Evolutionary conservation across 495 filamentous ascomycete genomes (phyloP), one percentile per base, ranked within the genome.

Genomic region (Hypoxylon fragiforme): DNA sequence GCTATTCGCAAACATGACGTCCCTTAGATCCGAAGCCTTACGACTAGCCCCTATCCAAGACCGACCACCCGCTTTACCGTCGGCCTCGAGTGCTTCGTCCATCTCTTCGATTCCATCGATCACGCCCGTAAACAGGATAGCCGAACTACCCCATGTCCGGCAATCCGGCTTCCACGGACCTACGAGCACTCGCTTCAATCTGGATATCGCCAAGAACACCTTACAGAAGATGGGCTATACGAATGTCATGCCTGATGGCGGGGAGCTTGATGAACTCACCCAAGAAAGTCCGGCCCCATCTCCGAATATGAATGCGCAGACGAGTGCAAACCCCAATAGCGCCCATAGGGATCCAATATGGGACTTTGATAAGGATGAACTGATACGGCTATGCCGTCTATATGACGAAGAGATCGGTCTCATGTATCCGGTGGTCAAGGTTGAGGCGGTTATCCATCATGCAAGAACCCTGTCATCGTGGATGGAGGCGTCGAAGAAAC

Each of bases 201-300:
- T 96, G 49, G 87, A 91, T 57, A 87, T 95, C 3, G 91, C 91
- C 16, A 90, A 89, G 65, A 89, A 84, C 31, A 95, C 90, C 13
- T 71, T 96, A 16, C 88, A 92, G 56, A 90, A 83, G 49, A 95
- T 96, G 90, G 91, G 91, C 1, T 91, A 95, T 50, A 81, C 84
- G 5, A 76, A 74, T n/a, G n/a, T n/a, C 0, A 60, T 71, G 0
- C 60, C 68, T 11, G 85, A 87, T 36, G 80, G 81, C 40, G 76
- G 62, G 21, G 81, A 84, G 19, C 76, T 82, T n/a, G 81, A 85
- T 60, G 78, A 78, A 26, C 70, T 77, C 11, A 79, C 78, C 0
- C 72, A 81, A 14, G 76, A 67, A 2, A 81, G 82, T 26, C 81
- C 85, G 8, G 76, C 78, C 6, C 70, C 69, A 7, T 74, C 74